These are phyloP conservation scores for Suillus luteus DNA, from an alignment of 768 basidiomycete genomes.

Conservation along the genomic window DNA sequence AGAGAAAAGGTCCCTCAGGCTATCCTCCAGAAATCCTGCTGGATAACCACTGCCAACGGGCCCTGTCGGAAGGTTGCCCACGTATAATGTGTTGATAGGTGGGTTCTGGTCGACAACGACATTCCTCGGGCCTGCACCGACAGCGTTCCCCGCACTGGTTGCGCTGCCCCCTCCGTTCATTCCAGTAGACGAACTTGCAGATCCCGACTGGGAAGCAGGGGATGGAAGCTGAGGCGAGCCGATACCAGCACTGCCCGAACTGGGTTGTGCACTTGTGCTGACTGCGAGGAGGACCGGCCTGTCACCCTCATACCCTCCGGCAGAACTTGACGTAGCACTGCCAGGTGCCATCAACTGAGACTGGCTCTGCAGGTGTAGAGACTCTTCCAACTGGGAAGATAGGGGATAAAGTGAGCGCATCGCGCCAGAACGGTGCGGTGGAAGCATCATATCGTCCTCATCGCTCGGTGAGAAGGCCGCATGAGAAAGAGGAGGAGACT, in stretches of 20 bases:
- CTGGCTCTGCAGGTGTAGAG: slow-evolving; percentile 20
- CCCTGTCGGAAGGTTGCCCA: slow-evolving; percentile 93
- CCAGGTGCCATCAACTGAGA: slow-evolving; percentile 40
- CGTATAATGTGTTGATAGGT: slow-evolving; percentile 98
- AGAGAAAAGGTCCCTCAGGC: slow-evolving; percentile 79
- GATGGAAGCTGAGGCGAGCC: slow-evolving; percentile 78
- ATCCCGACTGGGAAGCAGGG: slow-evolving; percentile 67
- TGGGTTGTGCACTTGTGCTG: slow-evolving; percentile 44
- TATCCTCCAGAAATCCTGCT: slow-evolving; percentile 84
- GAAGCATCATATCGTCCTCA: slow-evolving; percentile 37
- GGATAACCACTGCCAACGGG: slow-evolving; percentile 71
- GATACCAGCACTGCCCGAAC: slow-evolving; percentile 42
- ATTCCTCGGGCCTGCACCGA: slow-evolving; percentile 35
- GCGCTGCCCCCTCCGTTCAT: slow-evolving; percentile 30
- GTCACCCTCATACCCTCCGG: slow-evolving; percentile 43
- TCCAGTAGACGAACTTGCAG: slow-evolving; percentile 38
- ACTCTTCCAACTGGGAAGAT: slow-evolving; percentile 28
- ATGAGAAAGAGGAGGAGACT: slow-evolving; percentile 28
- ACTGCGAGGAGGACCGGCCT: slow-evolving; percentile 41
- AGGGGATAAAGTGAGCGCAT: slow-evolving; percentile 29
- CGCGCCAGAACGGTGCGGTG: slow-evolving; percentile 31
- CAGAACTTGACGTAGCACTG: slow-evolving; percentile 43
- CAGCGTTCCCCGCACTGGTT: slow-evolving; percentile 31
- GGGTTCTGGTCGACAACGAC: slow-evolving; percentile 85
- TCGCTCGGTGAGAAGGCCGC: slow-evolving; percentile 28